Evolutionary conservation across 345 rosid species (phyloP).

Genomic region (Lepidium africanum): DNA sequence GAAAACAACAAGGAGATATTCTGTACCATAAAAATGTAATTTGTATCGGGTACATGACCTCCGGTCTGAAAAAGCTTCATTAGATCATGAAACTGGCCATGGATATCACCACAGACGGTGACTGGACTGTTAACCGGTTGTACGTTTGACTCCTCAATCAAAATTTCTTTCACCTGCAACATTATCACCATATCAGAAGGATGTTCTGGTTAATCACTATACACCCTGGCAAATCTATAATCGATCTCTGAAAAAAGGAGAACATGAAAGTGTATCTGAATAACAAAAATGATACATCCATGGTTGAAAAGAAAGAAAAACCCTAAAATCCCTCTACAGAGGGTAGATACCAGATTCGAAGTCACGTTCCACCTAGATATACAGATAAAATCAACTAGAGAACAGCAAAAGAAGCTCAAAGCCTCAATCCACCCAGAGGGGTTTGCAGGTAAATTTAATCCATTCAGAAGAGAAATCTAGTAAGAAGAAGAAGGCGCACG

Average conservation of each 20-base stretch:
- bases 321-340: conserved; percentile 6
- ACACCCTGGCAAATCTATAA: background rate
- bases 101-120: conserved; percentile 97
- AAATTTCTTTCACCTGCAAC: conserved; percentile 82
- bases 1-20: background rate
- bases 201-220: background rate
- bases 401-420: background rate
- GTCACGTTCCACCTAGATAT: background rate
- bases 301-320: background rate
- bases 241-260: background rate
- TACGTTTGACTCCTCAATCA: conserved; percentile 94
- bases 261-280: background rate
- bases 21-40: conserved; percentile 92
- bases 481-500: conserved; percentile 29
- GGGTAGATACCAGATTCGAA: conserved; percentile 10
- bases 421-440: background rate
- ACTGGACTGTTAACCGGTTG: conserved; percentile 99
- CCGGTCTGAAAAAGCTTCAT: conserved; percentile 99
- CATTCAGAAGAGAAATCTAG: conserved; percentile 1
- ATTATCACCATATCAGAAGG: background rate
- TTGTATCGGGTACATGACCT: conserved; percentile 96
- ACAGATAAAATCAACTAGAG: background rate
- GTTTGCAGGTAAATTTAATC: background rate
- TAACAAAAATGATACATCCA: background rate
- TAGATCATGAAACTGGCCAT: conserved; percentile 97